These are phyloP conservation scores for Solanum hybrid DNA, from an alignment of 305 asterid species.

Conservation along the genomic window DNA sequence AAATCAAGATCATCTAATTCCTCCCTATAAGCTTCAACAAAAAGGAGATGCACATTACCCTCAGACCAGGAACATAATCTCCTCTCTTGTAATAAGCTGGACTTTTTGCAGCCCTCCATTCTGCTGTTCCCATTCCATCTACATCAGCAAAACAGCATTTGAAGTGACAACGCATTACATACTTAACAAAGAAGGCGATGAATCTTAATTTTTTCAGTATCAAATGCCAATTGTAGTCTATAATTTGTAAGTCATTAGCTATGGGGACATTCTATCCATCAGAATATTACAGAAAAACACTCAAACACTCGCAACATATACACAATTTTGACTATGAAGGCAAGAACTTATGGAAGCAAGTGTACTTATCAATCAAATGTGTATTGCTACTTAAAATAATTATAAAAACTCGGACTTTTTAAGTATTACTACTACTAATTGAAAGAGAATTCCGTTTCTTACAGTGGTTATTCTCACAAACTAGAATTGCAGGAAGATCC, in stretches of 20 bases:
- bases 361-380: not conserved
- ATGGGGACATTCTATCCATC: not conserved
- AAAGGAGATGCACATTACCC: slow-evolving; percentile 27
- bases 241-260: not conserved
- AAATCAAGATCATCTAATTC: not conserved
- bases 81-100: slow-evolving; percentile 95
- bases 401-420: not conserved
- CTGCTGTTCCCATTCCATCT: slow-evolving; percentile 98
- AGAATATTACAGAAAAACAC: not conserved
- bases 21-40: not conserved
- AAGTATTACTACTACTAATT: not conserved
- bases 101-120: slow-evolving; percentile 95
- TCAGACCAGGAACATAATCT: slow-evolving; percentile 90
- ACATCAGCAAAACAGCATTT: slow-evolving; percentile 13
- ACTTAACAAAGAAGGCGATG: not conserved
- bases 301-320: not conserved
- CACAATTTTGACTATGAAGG: not conserved
- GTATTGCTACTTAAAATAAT: not conserved
- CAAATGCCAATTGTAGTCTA: not conserved
- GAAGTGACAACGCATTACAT: not conserved
- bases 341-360: not conserved
- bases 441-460: slow-evolving; percentile 11
- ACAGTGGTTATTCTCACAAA: slow-evolving; percentile 96
- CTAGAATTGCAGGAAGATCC: slow-evolving; percentile 87
- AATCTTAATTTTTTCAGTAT: not conserved